Conservation (phyloP, 495 filamentous ascomycete genomes). For the Rusavskia elegans region DNA sequence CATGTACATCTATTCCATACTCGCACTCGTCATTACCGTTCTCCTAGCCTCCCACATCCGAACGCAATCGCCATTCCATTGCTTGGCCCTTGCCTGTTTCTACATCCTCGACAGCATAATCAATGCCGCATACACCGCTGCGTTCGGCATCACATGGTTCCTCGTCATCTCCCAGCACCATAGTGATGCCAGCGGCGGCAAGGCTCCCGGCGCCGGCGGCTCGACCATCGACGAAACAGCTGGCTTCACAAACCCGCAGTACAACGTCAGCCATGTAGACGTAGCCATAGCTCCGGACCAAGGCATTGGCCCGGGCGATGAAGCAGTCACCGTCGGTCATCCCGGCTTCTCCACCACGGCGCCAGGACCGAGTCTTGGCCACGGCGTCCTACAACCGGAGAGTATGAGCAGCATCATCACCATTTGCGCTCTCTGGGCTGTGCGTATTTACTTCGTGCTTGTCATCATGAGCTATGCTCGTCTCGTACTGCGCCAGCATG, state of each 20-base stretch:
- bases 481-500: constrained; percentile 44
- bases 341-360: constrained; percentile 13
- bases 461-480: constrained; percentile 70
- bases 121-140: constrained; percentile 60
- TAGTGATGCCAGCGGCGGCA: constrained; percentile 22
- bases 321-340: constrained; percentile 32
- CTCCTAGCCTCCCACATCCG: constrained; percentile 57
- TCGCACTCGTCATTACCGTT: constrained; percentile 42
- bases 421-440: constrained; percentile 50
- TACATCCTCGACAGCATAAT: constrained; percentile 67
- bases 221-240: constrained; percentile 45
- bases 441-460: constrained; percentile 63
- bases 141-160: constrained; percentile 76
- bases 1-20: constrained; percentile 72
- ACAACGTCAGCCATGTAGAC: constrained; percentile 40
- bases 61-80: constrained; percentile 49
- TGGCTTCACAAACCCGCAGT: constrained; percentile 52
- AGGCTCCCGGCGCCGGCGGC: constrained; percentile 22
- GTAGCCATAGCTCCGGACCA: constrained; percentile 27
- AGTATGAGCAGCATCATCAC: constrained; percentile 60
- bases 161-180: constrained; percentile 44
- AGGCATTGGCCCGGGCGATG: constrained; percentile 26
- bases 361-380: constrained; percentile 23
- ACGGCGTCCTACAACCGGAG: constrained; percentile 46
- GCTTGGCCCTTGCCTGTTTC: constrained; percentile 54